phyloP scores from a whole-genome alignment of 2,329 filamentous ascomycete genomes.

The Beauveria brongniartii region DNA sequence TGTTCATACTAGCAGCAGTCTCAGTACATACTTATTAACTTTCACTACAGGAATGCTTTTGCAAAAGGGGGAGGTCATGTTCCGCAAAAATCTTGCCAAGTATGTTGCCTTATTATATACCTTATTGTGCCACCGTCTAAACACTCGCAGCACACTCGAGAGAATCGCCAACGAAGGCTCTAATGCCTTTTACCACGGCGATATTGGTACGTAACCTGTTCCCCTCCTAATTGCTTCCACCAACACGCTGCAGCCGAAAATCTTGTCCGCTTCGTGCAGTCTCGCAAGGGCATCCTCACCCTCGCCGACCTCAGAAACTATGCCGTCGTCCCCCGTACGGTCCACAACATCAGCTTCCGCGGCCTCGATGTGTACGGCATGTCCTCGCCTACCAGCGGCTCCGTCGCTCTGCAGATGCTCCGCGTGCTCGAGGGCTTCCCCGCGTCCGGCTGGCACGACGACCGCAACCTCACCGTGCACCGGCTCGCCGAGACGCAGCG shows the following conservation, averaged over 20 bases:
- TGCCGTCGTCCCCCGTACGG: constrained; percentile 54
- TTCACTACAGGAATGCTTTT: constrained; percentile 48
- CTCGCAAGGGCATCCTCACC: constrained; percentile 76
- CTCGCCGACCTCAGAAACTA: constrained; percentile 70
- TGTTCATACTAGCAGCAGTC: not conserved
- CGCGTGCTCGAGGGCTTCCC: constrained; percentile 77
- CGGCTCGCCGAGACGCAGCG: constrained; percentile 81
- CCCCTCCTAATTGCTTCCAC: not conserved
- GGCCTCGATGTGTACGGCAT: constrained; percentile 63
- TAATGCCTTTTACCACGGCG: constrained; percentile 65
- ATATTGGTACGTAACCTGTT: constrained; percentile 39
- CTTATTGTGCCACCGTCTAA: constrained; percentile 1
- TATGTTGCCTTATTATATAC: constrained; percentile 18
- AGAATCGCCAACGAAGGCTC: constrained; percentile 65
- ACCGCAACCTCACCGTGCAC: constrained; percentile 65
- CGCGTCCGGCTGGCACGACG: constrained; percentile 38
- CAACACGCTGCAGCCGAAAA: constrained; percentile 49
- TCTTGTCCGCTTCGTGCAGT: constrained; percentile 61
- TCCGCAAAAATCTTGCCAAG: constrained; percentile 67
- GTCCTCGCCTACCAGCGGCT: constrained; percentile 70
- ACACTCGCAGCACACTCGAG: constrained; percentile 51
- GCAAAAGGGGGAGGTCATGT: constrained; percentile 67
- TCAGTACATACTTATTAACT: not conserved
- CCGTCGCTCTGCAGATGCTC: constrained; percentile 64
- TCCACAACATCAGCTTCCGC: constrained; percentile 57